A percentile compares a stretch with the other conserved stretches of the same genome.
These are phyloP conservation scores for Xylaria acuta DNA, from an alignment of 495 filamentous ascomycete genomes.

Conservation along the genomic window DNA sequence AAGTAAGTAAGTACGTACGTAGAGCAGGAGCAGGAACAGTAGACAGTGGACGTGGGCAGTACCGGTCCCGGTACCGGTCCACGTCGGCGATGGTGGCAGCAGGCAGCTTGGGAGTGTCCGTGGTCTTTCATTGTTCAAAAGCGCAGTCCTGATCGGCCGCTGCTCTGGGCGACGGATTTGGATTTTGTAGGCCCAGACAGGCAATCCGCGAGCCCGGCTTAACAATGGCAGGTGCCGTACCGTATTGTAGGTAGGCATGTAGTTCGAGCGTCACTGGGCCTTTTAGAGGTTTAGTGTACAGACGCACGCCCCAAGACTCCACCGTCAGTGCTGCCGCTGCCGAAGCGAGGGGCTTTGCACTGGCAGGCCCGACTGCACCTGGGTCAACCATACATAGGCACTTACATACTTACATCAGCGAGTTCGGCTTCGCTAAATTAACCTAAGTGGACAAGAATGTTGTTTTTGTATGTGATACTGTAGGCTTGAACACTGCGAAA, in stretches of 20 bases:
- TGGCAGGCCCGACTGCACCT: too few species aligned
- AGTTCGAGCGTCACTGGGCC: constrained; percentile 21
- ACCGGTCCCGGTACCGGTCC: not conserved
- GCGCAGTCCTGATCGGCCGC: not conserved
- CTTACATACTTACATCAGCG: too few species aligned
- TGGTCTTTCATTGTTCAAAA: too few species aligned
- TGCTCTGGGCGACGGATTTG: constrained; percentile 20
- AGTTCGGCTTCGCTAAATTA: constrained; percentile 5
- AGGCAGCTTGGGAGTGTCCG: too few species aligned
- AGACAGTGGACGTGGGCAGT: not conserved
- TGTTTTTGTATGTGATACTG: not conserved
- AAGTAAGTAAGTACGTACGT: too few species aligned
- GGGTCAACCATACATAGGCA: too few species aligned
- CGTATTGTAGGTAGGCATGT: not conserved
- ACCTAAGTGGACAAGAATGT: not conserved
- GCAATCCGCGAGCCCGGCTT: constrained; percentile 18
- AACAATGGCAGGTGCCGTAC: not conserved
- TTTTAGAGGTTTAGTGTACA: too few species aligned
- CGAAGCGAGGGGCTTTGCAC: constrained; percentile 18
- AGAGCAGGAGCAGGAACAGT: not conserved
- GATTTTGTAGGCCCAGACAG: constrained; percentile 25
- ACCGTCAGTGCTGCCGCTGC: constrained; percentile 3
- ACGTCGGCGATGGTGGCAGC: not conserved
- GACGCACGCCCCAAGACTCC: constrained; percentile 2
- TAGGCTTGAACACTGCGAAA: not conserved